A percentile compares a stretch with the other conserved stretches of the same genome.
Conservation (phyloP, 225 moss, liverwort and hornwort genomes). For the Physcomitrium patens region DNA sequence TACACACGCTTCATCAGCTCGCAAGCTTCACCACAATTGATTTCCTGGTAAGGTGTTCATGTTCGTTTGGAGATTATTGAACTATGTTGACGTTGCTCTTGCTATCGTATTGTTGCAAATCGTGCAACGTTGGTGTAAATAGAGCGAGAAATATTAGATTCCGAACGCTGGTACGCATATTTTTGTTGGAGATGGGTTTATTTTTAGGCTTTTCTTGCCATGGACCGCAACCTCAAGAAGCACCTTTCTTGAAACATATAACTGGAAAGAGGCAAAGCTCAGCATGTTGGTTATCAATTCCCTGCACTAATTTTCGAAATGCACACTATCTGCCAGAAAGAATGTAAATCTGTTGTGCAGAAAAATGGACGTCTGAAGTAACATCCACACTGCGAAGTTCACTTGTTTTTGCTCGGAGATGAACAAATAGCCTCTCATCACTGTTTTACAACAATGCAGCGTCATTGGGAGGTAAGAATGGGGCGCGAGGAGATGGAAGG, state of each 20-base stretch:
- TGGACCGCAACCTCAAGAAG: constrained; percentile 3
- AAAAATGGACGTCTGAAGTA: neutral
- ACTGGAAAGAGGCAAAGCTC: neutral
- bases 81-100: neutral
- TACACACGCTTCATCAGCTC: too few species aligned
- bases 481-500: constrained; percentile 35
- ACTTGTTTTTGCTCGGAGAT: neutral
- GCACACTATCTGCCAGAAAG: too few species aligned
- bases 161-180: neutral
- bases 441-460: constrained; percentile 36
- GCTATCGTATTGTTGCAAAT: too few species aligned
- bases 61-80: constrained; percentile 7
- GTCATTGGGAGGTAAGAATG: constrained; percentile 34
- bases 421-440: neutral
- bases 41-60: constrained; percentile 11
- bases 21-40: neutral
- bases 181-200: too few species aligned
- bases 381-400: neutral
- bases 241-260: constrained; percentile 23
- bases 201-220: constrained; percentile 13
- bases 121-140: too few species aligned
- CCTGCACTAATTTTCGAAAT: too few species aligned
- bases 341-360: too few species aligned
- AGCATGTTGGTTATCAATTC: neutral
- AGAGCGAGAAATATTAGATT: too few species aligned